Evolutionary conservation across 169 alveolate species (phyloP), one percentile per base, ranked within the genome.

Genomic region (Plasmodium ovale): DNA sequence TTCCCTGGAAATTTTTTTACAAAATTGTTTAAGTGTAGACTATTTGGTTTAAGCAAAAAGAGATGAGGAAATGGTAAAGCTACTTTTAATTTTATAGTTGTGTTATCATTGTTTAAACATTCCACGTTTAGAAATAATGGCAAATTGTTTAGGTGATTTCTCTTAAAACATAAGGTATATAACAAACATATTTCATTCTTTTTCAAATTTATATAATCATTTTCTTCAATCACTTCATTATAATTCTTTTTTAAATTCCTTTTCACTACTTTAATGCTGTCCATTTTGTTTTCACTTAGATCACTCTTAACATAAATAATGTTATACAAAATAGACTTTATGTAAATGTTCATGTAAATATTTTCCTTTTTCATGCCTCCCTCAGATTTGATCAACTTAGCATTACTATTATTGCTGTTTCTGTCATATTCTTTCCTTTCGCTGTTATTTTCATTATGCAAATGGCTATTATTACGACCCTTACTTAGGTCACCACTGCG

Each of bases 161-260:
- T 82, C 27, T 59, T 65, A 54, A 82, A 82, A 47, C 84, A 35
- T 51, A 82, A 33, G 4, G 79, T 64, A 70, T 82, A 82, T 19
- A 82, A 69, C 51, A 82, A 65, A 25, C 90, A 82, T 33, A 82
- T 67, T 65, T 82, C 82, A 56, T 82, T 82, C 51, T 82, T 82
- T 69, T 65, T 64, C 53, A 82, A 65, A 67, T 82, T 64, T 16
- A 82, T 82, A 69, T 82, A 82, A 42, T 82, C 84, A 64, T 82
- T 82, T 64, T 82, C 90, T 23, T 47, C 90, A 21, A 44, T 51
- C 31, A 35, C 64, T 21, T 82, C 29, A 25, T 82, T 82, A 33
- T 49, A 21, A 65, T 82, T 82, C 10, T 82, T 49, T 82, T 82
- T 82, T 64, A 82, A 65, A 65, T 82, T 51, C 29, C 59, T 82